Conservation (phyloP, 352 stramenopile genomes). For the Achlya hypogyna region DNA sequence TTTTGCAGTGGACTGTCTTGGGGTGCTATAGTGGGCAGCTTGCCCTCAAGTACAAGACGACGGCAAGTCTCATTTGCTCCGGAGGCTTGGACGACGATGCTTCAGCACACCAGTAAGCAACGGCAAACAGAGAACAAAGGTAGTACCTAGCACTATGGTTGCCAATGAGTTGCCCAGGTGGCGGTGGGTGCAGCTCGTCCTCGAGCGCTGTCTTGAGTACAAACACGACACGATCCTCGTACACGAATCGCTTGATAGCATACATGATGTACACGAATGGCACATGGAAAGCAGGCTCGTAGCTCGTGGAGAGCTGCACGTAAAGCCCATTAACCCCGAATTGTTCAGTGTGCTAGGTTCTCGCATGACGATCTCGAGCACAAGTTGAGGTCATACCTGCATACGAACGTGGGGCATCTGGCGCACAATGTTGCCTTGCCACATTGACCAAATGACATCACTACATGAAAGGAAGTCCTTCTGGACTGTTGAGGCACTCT, state of each 20-base stretch:
- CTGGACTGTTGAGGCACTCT: not conserved
- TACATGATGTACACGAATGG: not conserved
- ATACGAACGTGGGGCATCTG: not conserved
- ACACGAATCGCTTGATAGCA: slow-evolving; percentile 14
- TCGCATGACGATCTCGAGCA: too few species aligned
- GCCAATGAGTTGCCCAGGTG: not conserved
- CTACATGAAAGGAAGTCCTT: not conserved
- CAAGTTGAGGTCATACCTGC: too few species aligned
- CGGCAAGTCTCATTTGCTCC: not conserved
- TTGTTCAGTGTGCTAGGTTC: not conserved
- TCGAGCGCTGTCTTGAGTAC: not conserved
- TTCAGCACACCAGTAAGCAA: not conserved
- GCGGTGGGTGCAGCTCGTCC: not conserved
- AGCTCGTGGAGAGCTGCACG: not conserved
- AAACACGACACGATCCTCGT: not conserved
- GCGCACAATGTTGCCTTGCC: not conserved
- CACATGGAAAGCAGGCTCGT: too few species aligned
- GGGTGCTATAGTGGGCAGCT: not conserved
- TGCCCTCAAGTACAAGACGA: not conserved
- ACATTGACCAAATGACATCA: not conserved
- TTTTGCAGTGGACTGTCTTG: not conserved
- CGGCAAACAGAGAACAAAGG: too few species aligned
- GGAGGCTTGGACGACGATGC: not conserved
- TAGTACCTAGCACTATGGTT: not conserved
- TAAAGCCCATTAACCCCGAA: not conserved